Base-by-base conservation (phyloP, 2,329 filamentous ascomycete genomes). In the Colletotrichum abscissum region DNA sequence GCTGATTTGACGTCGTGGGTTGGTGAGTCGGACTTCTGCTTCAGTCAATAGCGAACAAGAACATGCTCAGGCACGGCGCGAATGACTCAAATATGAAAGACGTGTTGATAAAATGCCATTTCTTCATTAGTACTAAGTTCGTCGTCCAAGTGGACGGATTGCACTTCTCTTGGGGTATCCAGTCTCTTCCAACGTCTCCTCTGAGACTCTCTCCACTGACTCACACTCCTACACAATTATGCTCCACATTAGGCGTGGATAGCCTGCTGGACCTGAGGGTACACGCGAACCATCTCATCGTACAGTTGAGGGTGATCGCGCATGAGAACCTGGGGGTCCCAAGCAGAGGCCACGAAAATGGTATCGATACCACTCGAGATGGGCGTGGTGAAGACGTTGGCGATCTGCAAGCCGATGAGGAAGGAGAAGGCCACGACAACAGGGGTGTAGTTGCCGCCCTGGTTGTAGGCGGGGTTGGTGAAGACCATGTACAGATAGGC, bases 331-430 rank as follows among this genome's bases (percentile, higher is more conserved):
- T 93, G 88, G 0, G 91, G 91, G 62, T 92, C 90, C 88, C 91
- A 92, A 0, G 90, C 90, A 58, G 88, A 85, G 0, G 94, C 95
- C 0, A 98, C 94, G 78, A 98, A 98, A 74, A 98, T 94, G 0
- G 95, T 97, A 77, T 97, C 94, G 75, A 97, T 91, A n/a, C 96
- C 96, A 78, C 92, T 95, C 75, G 92, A 92, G 69, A 98, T 87
- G 1, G 96, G 96, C 0, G 94, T 96, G 42, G 96, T 94, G 84
- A 98, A 97, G 75, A 97, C 90, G 81, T 97, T 93, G 81, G 92
- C 93, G 73, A 98, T 93, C 82, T 98, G 96, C 76, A 98, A 84
- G 7, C 96, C 96, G 75, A 98, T 95, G 65, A 98, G 85, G 84
- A 98, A 98, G 0, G 95, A 87, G 81, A 96, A 97, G 0, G 94